Percentiles rank a stretch among this genome's conserved stretches.
phyloP scores from a whole-genome alignment of 805 yeast species.

The Saturnispora hagleri region DNA sequence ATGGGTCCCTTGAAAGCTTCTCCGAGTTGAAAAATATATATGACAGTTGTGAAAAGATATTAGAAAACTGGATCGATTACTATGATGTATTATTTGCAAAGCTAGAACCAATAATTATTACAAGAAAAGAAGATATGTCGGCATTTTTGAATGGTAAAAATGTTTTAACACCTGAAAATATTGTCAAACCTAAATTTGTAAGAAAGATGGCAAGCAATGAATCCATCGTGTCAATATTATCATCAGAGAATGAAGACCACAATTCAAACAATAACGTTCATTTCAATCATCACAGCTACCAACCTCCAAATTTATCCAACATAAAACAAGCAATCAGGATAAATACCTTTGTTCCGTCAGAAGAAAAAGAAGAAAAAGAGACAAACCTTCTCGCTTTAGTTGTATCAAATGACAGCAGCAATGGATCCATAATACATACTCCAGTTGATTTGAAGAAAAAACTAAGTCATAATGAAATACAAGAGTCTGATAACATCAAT shows the following conservation, averaged over 20 bases:
- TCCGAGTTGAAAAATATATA: slow-evolving; percentile 15
- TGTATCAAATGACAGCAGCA: neutral
- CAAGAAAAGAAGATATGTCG: slow-evolving; percentile 8
- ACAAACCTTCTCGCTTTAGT: neutral
- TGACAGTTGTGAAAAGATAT: slow-evolving; percentile 22
- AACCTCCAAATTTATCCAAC: neutral
- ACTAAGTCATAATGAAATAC: neutral
- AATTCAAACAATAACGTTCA: neutral
- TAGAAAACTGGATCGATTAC: slow-evolving; percentile 22
- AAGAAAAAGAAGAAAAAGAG: neutral
- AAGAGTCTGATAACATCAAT: neutral
- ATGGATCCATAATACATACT: slow-evolving; percentile 3
- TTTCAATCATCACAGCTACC: neutral
- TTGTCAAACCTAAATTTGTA: neutral
- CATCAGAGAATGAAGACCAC: slow-evolving; percentile 3
- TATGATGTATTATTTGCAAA: slow-evolving; percentile 11
- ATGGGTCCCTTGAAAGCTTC: slow-evolving; percentile 11
- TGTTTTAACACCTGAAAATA: neutral
- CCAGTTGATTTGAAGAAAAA: neutral
- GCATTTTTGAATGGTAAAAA: slow-evolving; percentile 13
- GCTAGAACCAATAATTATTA: slow-evolving; percentile 9
- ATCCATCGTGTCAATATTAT: slow-evolving; percentile 2
- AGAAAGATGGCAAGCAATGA: slow-evolving; percentile 1
- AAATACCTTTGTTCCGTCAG: neutral
- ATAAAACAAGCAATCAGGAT: neutral